Evolutionary conservation across 495 filamentous ascomycete species (phyloP).

Genomic region (Neurospora sp.): DNA sequence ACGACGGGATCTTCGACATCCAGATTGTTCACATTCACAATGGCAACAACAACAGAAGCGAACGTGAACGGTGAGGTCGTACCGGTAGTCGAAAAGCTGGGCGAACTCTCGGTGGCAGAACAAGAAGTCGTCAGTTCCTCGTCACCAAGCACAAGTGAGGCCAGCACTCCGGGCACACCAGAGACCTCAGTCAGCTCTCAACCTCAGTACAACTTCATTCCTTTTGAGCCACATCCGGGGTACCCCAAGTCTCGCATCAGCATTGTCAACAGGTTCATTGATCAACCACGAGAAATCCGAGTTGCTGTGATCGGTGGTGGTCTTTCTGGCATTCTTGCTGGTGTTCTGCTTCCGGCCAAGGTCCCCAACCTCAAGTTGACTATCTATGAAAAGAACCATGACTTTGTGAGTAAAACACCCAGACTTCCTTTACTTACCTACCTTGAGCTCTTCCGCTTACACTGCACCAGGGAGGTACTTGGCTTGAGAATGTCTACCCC

Average conservation of each 20-base stretch:
- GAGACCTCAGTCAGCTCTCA: neutral
- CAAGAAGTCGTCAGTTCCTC: neutral
- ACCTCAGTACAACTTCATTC: neutral
- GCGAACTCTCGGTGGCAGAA: neutral
- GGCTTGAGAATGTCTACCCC: constrained; percentile 63
- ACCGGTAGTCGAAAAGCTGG: constrained; percentile 1
- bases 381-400: constrained; percentile 66
- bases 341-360: constrained; percentile 48
- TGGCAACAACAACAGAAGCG: neutral
- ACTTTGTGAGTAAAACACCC: constrained; percentile 30
- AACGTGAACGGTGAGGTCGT: neutral
- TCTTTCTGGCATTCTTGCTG: constrained; percentile 51
- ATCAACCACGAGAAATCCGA: constrained; percentile 44
- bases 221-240: constrained; percentile 1
- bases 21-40: neutral
- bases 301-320: constrained; percentile 60
- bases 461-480: constrained; percentile 46
- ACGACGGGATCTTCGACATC: neutral
- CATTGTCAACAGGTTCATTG: constrained; percentile 42
- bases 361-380: constrained; percentile 47
- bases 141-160: neutral
- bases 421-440: no score
- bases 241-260: constrained; percentile 17
- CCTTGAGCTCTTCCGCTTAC: constrained; percentile 1
- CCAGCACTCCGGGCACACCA: neutral